Percentiles rank a stretch among this genome's conserved stretches.
Conservation (phyloP, 345 rosid species). For the Schrenkiella parvula region DNA sequence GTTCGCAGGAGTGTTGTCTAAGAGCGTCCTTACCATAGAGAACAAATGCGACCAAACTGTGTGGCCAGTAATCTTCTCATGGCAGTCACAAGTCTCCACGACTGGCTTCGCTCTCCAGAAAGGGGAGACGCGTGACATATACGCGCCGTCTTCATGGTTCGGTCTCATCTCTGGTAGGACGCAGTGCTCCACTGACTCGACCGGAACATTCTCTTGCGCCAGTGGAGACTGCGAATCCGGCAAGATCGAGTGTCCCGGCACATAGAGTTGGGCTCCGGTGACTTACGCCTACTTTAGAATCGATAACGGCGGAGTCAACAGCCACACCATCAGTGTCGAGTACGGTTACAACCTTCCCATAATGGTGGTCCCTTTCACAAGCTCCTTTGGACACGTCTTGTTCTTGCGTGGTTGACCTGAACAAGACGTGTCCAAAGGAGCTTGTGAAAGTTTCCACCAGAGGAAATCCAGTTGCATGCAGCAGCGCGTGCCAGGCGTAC, state of each 20-base stretch:
- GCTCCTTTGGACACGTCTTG: background rate
- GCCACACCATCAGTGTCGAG: slow-evolving; percentile 7
- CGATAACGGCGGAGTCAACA: background rate
- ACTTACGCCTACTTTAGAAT: slow-evolving; percentile 16
- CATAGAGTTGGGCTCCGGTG: background rate
- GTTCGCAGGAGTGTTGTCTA: slow-evolving; percentile 4
- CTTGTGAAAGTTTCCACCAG: background rate
- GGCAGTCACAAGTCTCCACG: background rate
- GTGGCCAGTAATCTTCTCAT: slow-evolving; percentile 24
- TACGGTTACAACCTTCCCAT: slow-evolving; percentile 20
- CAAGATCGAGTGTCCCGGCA: background rate
- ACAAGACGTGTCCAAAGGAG: slow-evolving; percentile 7
- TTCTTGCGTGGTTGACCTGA: background rate
- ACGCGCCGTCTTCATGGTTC: slow-evolving; percentile 11
- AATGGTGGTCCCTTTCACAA: background rate
- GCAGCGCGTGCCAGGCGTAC: background rate
- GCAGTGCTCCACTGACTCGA: slow-evolving; percentile 2
- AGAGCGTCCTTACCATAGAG: background rate
- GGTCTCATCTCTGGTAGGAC: slow-evolving; percentile 24
- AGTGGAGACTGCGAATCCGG: slow-evolving; percentile 20
- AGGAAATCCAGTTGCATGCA: background rate
- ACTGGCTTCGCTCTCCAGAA: slow-evolving; percentile 3
- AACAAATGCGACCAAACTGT: slow-evolving; percentile 17
- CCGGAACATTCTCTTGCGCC: background rate
- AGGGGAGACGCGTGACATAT: background rate